Conservation (phyloP, 768 basidiomycete genomes). For the Kwoniella newhampshirensis region DNA sequence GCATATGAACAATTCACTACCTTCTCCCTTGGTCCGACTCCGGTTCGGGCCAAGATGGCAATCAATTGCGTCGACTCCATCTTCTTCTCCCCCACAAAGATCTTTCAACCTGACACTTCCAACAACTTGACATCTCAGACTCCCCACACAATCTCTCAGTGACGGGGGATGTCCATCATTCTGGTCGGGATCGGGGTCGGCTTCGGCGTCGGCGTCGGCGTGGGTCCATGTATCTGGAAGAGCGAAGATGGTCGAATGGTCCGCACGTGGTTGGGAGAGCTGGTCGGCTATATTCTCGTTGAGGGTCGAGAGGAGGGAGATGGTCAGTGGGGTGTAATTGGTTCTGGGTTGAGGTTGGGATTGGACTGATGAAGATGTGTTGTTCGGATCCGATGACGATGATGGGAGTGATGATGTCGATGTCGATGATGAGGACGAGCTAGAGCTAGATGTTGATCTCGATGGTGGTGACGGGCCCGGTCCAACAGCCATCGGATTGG, state of each 20-base stretch:
- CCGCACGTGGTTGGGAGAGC: slow-evolving; percentile 5
- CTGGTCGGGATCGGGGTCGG: background rate
- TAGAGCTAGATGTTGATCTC: slow-evolving; percentile 1
- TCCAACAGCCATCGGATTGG: slow-evolving; percentile 4
- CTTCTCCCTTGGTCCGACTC: slow-evolving; percentile 3
- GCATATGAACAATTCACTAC: slow-evolving; percentile 31
- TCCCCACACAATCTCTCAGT: slow-evolving; percentile 6
- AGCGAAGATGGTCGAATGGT: slow-evolving; percentile 16
- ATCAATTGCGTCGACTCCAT: background rate
- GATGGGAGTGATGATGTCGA: background rate
- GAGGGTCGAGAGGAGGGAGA: slow-evolving; percentile 15
- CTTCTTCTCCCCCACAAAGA: slow-evolving; percentile 1
- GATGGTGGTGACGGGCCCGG: too few species aligned
- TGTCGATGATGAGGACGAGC: background rate
- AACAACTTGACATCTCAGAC: slow-evolving; percentile 15
- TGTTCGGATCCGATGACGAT: too few species aligned
- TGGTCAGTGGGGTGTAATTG: slow-evolving; percentile 15
- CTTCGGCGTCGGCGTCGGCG: background rate
- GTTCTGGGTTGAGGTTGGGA: background rate
- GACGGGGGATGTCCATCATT: slow-evolving; percentile 9
- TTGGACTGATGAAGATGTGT: slow-evolving; percentile 6
- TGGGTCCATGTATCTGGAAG: slow-evolving; percentile 4
- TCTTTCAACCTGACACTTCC: slow-evolving; percentile 11
- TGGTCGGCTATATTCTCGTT: slow-evolving; percentile 17
- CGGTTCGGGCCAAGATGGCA: too few species aligned